Evolutionary conservation across 495 filamentous ascomycete genomes (phyloP).

Genomic region (Delitschia confertaspora): DNA sequence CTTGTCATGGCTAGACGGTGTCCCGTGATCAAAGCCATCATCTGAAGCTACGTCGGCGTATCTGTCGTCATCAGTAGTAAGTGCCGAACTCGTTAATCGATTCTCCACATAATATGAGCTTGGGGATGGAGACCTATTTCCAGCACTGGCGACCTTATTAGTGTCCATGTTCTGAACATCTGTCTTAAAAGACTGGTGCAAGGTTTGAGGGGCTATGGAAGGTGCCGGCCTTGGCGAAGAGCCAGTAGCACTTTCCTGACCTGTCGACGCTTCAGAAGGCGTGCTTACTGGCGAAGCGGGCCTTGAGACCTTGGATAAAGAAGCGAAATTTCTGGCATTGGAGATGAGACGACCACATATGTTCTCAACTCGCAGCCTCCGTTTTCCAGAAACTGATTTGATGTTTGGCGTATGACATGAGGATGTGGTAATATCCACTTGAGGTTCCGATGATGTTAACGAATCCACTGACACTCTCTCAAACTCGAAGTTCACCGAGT

Average conservation of each 20-base stretch:
- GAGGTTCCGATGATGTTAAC: constrained; percentile 11
- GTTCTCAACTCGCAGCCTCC: constrained; percentile 20
- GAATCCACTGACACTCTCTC: constrained; percentile 21
- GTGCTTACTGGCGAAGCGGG: constrained; percentile 19
- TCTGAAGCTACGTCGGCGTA: constrained; percentile 27
- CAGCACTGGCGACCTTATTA: too few species aligned
- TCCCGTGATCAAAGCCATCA: constrained; percentile 17
- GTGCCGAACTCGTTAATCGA: constrained; percentile 9
- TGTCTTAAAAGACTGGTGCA: constrained; percentile 2
- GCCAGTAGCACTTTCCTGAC: constrained; percentile 1
- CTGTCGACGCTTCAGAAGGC: constrained; percentile 14
- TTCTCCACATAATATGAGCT: background rate
- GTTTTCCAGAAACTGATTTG: constrained; percentile 11
- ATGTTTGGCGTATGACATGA: background rate
- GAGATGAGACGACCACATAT: constrained; percentile 26
- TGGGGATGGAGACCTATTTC: background rate
- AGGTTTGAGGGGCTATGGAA: background rate
- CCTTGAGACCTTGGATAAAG: constrained; percentile 17
- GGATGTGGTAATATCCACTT: constrained; percentile 9
- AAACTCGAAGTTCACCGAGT: constrained; percentile 24
- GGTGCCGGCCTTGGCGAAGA: background rate
- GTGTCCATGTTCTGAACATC: too few species aligned
- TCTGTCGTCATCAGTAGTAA: constrained; percentile 23
- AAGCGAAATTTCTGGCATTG: constrained; percentile 21
- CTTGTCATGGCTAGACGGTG: too few species aligned